Evolutionary conservation across 371 early-diverging fungal species (phyloP), one percentile per base, ranked within the genome.

Genomic region (Rhizopus sp.): DNA sequence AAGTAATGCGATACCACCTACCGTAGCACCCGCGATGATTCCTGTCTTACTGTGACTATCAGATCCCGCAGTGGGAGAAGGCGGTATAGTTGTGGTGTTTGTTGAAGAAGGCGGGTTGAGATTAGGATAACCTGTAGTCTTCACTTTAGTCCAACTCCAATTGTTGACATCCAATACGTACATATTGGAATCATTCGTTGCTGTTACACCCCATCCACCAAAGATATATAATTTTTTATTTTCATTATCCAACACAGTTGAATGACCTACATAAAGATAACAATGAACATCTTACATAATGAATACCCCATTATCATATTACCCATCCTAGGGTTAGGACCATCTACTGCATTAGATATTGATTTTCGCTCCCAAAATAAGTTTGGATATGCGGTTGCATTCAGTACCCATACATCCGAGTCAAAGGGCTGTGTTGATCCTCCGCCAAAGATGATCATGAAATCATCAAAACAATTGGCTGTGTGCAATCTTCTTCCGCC

Each of bases 361-460:
- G 29, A 41, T 16, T 48, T 57, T 17, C 59, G 50, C 48, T 65
- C 38, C 79, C 79, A 76, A 5, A 48, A 58, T 2, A 75, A 30
- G 7, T 62, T 58, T 8, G 79, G 77, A 54, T 73, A 75, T 23
- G 54, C 7, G 12, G 70, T 52, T 17, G 70, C 76, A 50, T 79
- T 72, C 9, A 79, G 47, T 12, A 79, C 46, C 76, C 77, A 79
- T 9, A 79, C 70, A 57, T 73, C 74, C 0, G 68, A 65, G 57
- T 79, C 79, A 41, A 57, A 60, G 1, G 79, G 74, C 17, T 64
- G 66, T 4, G 51, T 68, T 1, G 74, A 72, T 23, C 79, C 79
- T 9, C 79, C 79, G n/a, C 79, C 79, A 42, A 66, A 78, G 13
- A 78, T 62, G 31, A 78, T 50, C 70, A 76, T 76, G n/a, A 56